These are phyloP conservation scores for Pistacia integerrima DNA, from an alignment of 345 rosid species.

Conservation along the genomic window DNA sequence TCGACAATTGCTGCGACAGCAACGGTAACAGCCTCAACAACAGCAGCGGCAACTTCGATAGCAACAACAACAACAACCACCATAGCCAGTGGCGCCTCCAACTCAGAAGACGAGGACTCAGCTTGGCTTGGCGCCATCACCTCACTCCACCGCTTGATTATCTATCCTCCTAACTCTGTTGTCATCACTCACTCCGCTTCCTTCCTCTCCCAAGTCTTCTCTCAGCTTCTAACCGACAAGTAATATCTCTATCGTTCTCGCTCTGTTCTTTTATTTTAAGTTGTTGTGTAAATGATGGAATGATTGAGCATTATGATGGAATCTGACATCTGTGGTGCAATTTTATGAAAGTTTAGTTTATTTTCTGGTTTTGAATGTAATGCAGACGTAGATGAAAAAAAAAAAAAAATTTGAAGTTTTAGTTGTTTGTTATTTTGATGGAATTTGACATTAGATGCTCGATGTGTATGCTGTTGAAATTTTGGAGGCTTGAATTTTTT, in stretches of 20 bases:
- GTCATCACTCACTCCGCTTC: constrained; percentile 86
- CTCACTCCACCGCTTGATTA: constrained; percentile 84
- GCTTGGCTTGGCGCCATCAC: constrained; percentile 67
- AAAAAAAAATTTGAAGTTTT: not conserved
- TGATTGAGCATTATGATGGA: no score
- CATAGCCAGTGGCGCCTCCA: constrained; percentile 20
- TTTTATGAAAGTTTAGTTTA: not conserved
- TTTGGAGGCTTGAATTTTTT: not conserved
- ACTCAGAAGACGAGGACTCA: constrained; percentile 55
- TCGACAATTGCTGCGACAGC: no score
- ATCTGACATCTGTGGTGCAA: no score
- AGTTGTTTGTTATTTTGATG: not conserved
- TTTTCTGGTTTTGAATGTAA: not conserved
- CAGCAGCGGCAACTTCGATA: no score
- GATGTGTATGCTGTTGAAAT: not conserved
- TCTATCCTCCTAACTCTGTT: constrained; percentile 80
- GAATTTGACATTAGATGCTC: not conserved
- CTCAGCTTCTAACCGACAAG: constrained; percentile 82
- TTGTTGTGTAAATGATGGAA: no score
- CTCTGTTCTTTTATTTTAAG: not conserved
- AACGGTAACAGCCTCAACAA: no score
- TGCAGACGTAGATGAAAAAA: not conserved
- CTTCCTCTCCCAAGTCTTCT: constrained; percentile 77
- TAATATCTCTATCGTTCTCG: constrained; percentile 22
- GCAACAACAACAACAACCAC: not conserved